phyloP scores from a whole-genome alignment of 345 rosid genomes.

The Ricinus communis region DNA sequence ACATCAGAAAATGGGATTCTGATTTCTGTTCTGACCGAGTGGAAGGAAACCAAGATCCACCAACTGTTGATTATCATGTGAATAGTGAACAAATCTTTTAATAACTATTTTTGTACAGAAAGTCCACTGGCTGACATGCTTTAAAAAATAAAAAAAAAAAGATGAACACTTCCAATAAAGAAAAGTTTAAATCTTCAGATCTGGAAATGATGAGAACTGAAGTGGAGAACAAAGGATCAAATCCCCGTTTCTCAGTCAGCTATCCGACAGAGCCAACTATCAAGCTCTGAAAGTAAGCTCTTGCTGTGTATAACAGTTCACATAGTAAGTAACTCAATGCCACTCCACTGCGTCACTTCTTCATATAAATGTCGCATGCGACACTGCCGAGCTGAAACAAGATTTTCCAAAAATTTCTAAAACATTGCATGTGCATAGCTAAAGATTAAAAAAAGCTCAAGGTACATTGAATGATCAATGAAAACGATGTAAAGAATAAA shows the following conservation, averaged over 20 bases:
- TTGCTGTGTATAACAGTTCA: slow-evolving; percentile 20
- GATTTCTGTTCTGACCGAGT: slow-evolving; percentile 9
- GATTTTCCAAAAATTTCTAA: not conserved
- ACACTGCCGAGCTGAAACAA: slow-evolving; percentile 15
- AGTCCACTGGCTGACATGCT: slow-evolving; percentile 14
- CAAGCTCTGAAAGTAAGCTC: slow-evolving; percentile 11
- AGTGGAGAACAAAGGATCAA: slow-evolving; percentile 20
- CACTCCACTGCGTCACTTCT: slow-evolving; percentile 9
- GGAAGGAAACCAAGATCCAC: slow-evolving; percentile 11
- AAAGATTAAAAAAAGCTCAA: not conserved
- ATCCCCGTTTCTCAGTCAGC: slow-evolving; percentile 13
- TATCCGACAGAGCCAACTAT: slow-evolving; percentile 13
- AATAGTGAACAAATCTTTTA: slow-evolving; percentile 7
- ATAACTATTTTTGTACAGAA: not conserved
- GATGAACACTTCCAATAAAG: not conserved
- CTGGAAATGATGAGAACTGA: slow-evolving; percentile 5
- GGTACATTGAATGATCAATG: not conserved
- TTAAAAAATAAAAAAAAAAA: slow-evolving; percentile 16
- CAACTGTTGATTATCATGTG: slow-evolving; percentile 10
- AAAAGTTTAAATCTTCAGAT: not conserved
- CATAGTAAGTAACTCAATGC: slow-evolving; percentile 7
- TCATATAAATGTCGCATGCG: slow-evolving; percentile 1
- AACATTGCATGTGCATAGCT: not conserved
- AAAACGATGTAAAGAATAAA: not conserved
- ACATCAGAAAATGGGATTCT: not conserved